Evolutionary conservation across 1,139 yeast genomes (phyloP), one percentile per base, ranked within the genome.

Genomic region (Arxiozyma slooffiae): DNA sequence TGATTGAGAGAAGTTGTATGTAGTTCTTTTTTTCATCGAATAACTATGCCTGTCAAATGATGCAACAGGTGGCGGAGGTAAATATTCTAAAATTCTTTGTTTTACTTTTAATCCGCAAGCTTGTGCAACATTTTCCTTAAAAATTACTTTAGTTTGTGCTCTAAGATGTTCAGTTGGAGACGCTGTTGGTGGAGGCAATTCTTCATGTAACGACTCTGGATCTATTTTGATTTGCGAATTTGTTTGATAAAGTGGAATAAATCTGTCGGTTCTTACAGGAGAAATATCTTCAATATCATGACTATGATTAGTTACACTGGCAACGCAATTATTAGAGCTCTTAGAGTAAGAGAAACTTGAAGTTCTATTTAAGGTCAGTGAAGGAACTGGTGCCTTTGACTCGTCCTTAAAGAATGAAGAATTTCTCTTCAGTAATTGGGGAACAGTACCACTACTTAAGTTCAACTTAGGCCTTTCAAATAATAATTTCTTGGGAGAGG

Each of bases 41-140:
- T 60, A 63, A 16, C 58, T 53, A 30, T 60, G 61, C 43, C 65
- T 57, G 20, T 60, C 57, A 47, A 61, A 57, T n/a, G 66, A 62
- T 16, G 67, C 57, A 3, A 57, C 87, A 1, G 97, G 97, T 11
- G 97, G 92, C 41, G 78, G 73, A 20, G 95, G 96, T 67, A 87
- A 87, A 67, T 85, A 92, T 61, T 88, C 90, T 53, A 92, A 72
- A 43, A 92, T 87, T 55, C 97, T 75, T 52, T 88, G 85, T 57
- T 88, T 85, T 64, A 88, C 79, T 51, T 86, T 85, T 50, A 90
- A 74, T 0, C 97, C 97, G 66, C 97, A 89, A 0, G 97, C 97
- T 66, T 86, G 87, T 0, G 97, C 97, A 9, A 90, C 96, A 47
- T 88, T 84, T 59, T 82, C 81, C 66, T 85, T 86, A 66, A 88